These are phyloP conservation scores for Drosera capensis DNA, from an alignment of 148 eudicot genomes.

Conservation along the genomic window DNA sequence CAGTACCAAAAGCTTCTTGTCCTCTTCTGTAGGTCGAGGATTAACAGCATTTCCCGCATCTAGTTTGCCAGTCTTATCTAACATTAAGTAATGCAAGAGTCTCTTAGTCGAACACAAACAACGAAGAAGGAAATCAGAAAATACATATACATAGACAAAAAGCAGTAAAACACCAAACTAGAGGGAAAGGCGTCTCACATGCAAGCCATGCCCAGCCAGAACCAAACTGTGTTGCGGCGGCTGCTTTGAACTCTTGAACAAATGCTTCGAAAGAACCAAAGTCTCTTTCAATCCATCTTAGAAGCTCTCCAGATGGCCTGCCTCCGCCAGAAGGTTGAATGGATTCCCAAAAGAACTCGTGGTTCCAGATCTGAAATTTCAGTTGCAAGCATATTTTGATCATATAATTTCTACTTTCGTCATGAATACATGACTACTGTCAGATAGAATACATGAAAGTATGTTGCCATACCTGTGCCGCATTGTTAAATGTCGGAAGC, in stretches of 20 bases:
- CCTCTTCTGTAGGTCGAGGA: conserved; percentile 70
- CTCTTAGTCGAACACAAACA: background rate
- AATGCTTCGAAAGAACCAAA: conserved; percentile 81
- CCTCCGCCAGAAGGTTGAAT: conserved; percentile 97
- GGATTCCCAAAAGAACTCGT: conserved; percentile 89
- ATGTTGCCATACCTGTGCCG: conserved; percentile 47
- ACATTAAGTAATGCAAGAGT: too few species aligned
- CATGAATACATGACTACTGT: too few species aligned
- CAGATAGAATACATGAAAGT: background rate
- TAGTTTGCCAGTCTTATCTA: conserved; percentile 63
- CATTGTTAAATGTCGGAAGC: conserved; percentile 86
- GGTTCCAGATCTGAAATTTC: conserved; percentile 64
- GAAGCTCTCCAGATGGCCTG: conserved; percentile 76
- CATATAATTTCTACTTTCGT: too few species aligned
- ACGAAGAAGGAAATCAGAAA: background rate
- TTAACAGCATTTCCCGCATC: conserved; percentile 62
- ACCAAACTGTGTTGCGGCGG: conserved; percentile 89
- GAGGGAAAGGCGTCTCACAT: conserved; percentile 39
- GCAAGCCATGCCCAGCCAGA: conserved; percentile 99
- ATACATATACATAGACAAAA: background rate
- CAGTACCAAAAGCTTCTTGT: conserved; percentile 77
- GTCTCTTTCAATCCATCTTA: conserved; percentile 60
- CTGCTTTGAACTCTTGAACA: conserved; percentile 59
- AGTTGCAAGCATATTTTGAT: background rate
- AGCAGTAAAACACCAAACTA: background rate